Conservation (phyloP, 306 rosid genomes). For the Sicyos baderoa region DNA sequence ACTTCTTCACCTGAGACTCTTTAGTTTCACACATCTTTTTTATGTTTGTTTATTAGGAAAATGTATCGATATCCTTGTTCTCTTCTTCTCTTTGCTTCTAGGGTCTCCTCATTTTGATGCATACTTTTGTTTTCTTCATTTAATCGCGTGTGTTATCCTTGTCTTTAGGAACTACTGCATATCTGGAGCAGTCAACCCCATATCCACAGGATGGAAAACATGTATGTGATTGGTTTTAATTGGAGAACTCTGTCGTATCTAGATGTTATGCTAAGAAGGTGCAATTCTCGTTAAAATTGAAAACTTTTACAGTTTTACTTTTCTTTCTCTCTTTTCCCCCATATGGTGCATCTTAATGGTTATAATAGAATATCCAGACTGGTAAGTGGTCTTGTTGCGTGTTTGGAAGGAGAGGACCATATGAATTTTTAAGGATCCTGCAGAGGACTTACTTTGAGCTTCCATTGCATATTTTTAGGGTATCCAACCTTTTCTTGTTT, state of each 20-base stretch:
- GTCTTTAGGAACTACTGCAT: conserved; percentile 65
- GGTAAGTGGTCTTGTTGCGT: neutral
- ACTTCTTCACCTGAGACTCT: conserved; percentile 8
- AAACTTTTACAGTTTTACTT: neutral
- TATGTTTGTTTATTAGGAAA: neutral
- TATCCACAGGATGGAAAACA: conserved; percentile 87
- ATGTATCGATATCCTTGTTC: neutral
- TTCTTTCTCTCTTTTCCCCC: neutral
- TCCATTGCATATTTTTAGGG: neutral
- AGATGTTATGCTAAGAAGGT: neutral
- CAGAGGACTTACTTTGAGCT: neutral
- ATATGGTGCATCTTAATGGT: neutral
- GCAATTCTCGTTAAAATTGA: neutral
- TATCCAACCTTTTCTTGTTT: neutral
- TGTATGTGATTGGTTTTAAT: conserved; percentile 34
- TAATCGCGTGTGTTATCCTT: conserved; percentile 14
- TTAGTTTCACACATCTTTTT: neutral
- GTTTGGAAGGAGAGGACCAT: neutral
- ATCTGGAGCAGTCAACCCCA: conserved; percentile 72
- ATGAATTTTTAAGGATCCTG: neutral
- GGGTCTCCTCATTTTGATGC: conserved; percentile 1
- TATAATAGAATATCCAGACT: neutral
- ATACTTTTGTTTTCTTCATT: neutral
- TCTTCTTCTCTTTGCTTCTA: neutral
- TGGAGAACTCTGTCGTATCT: neutral